A percentile compares a stretch with the other conserved stretches of the same genome.
Evolutionary conservation across 352 stramenopile genomes (phyloP).

Genomic region (Globisporangium carolinianum): DNA sequence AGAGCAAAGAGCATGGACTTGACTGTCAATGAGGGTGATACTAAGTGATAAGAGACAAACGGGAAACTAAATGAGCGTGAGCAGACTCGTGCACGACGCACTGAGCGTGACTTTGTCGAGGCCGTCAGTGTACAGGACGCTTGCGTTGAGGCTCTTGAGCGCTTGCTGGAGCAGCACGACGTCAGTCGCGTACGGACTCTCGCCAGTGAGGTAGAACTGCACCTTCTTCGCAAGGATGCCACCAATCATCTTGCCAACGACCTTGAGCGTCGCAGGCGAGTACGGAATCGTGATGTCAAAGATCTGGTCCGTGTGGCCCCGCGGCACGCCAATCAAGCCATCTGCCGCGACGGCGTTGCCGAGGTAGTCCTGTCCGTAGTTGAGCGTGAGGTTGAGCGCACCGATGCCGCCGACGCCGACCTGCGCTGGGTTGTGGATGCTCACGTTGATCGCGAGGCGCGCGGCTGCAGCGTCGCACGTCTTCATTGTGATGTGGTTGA

Average conservation of each 20-base stretch:
- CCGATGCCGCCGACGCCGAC: conserved; percentile 27
- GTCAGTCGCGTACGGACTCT: conserved; percentile 19
- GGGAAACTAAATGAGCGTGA: not conserved
- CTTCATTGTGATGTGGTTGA: conserved; percentile 57
- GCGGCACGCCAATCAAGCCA: conserved; percentile 34
- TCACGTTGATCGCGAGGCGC: conserved; percentile 57
- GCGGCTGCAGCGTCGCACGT: conserved; percentile 25
- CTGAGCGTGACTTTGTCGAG: conserved; percentile 17
- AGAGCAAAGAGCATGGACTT: no score
- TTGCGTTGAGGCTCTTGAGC: conserved; percentile 22
- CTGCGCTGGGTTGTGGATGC: conserved; percentile 16
- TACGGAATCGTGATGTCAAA: conserved; percentile 39
- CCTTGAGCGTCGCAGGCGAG: conserved; percentile 11
- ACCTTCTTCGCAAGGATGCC: conserved; percentile 19
- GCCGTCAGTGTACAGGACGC: conserved; percentile 15
- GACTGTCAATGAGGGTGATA: no score
- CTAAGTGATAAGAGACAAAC: no score
- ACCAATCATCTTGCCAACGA: conserved; percentile 30
- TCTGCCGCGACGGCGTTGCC: conserved; percentile 46
- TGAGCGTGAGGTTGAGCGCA: conserved; percentile 60
- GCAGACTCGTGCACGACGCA: conserved; percentile 9
- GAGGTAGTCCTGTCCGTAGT: conserved; percentile 54
- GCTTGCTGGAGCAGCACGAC: conserved; percentile 15
- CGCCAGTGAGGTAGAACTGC: conserved; percentile 10
- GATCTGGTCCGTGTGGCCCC: conserved; percentile 36